Evolutionary conservation across 805 yeast species (phyloP).

Genomic region (Barnettozyma californica): DNA sequence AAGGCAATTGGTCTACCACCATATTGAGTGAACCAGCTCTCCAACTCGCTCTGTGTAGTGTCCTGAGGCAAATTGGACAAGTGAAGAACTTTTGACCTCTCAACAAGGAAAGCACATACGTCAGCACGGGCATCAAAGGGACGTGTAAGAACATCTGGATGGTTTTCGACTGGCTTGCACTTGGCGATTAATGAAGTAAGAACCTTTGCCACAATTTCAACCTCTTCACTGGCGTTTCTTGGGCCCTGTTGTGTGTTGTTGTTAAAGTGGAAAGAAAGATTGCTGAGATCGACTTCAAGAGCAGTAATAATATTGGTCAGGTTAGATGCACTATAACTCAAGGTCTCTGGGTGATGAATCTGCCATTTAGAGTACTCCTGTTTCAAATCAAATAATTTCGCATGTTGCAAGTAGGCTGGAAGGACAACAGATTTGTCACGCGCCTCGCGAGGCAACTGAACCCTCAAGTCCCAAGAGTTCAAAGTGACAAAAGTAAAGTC

Average conservation of each 20-base stretch:
- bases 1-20: conserved; percentile 85
- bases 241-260: conserved; percentile 21
- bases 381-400: conserved; percentile 69
- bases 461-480: conserved; percentile 67
- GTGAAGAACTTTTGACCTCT: conserved; percentile 72
- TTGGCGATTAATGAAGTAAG: conserved; percentile 43
- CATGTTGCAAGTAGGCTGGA: conserved; percentile 71
- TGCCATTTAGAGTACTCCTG: conserved; percentile 74
- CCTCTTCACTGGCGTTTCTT: conserved; percentile 42
- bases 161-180: conserved; percentile 43
- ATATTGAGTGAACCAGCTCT: conserved; percentile 84
- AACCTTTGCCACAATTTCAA: conserved; percentile 38
- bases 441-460: conserved; percentile 76
- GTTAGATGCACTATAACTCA: conserved; percentile 27
- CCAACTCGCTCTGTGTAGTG: conserved; percentile 86
- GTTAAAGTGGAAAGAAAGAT: conserved; percentile 16
- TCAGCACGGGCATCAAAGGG: conserved; percentile 81
- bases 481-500: conserved; percentile 65
- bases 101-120: conserved; percentile 57
- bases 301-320: conserved; percentile 25
- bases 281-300: conserved; percentile 23
- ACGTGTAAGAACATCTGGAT: conserved; percentile 51
- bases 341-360: conserved; percentile 49
- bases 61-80: conserved; percentile 78
- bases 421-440: conserved; percentile 66